These are phyloP conservation scores for Aspergillus neoniger DNA, from an alignment of 2,329 filamentous ascomycete species.

Conservation along the genomic window DNA sequence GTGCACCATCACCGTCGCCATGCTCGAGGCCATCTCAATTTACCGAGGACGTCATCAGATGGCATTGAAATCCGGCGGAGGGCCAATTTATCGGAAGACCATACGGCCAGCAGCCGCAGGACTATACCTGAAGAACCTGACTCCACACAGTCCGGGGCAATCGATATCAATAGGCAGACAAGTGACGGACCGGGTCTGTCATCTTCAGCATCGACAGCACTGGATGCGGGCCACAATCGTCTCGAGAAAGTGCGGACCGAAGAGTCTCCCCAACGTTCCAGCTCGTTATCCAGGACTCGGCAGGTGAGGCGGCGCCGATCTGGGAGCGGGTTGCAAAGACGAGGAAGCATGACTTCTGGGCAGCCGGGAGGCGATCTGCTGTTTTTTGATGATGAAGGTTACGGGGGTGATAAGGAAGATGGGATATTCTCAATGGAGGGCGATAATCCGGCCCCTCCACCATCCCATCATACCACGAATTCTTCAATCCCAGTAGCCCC, in stretches of 20 bases:
- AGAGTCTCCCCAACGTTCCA: conserved; percentile 49
- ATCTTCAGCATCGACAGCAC: conserved; percentile 42
- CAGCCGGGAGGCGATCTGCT: conserved; percentile 79
- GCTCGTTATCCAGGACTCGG: conserved; percentile 34
- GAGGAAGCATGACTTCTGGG: conserved; percentile 68
- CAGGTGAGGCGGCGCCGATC: conserved; percentile 71
- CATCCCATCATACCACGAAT: conserved; percentile 17
- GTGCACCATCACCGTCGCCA: conserved; percentile 79
- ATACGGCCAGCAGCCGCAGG: conserved; percentile 27
- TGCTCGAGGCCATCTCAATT: conserved; percentile 61
- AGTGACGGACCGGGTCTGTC: conserved; percentile 35
- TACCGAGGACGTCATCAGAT: conserved; percentile 54
- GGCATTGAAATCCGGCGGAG: conserved; percentile 30
- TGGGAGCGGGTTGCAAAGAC: conserved; percentile 78
- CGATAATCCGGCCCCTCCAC: conserved; percentile 31
- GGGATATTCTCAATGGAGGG: conserved; percentile 70
- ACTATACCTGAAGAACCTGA: conserved; percentile 22
- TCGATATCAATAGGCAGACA: conserved; percentile 31
- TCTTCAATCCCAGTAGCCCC: neutral
- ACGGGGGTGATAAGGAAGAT: conserved; percentile 75
- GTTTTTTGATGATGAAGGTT: conserved; percentile 87
- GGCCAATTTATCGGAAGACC: conserved; percentile 39
- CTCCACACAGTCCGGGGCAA: conserved; percentile 25
- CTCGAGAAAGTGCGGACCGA: conserved; percentile 38
- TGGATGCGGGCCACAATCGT: conserved; percentile 36